A percentile compares a stretch with the other conserved stretches of the same genome.
These are phyloP conservation scores for Thielaviopsis punctulata DNA, from an alignment of 2,329 filamentous ascomycete genomes.

Conservation along the genomic window DNA sequence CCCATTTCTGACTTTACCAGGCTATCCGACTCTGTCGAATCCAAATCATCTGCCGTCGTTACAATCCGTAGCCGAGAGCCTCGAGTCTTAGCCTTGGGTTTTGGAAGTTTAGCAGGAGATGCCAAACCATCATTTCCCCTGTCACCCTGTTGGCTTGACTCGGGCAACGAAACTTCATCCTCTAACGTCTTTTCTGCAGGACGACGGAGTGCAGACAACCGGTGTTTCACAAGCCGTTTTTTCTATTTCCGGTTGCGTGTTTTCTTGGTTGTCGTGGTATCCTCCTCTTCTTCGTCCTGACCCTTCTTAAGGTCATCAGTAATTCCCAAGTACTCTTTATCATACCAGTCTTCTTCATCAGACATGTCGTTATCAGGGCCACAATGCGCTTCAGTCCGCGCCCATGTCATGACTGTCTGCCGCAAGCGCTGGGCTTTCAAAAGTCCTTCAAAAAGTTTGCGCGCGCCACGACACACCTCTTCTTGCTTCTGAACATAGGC, in stretches of 20 bases:
- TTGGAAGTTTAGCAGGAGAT: not conserved
- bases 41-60: not conserved
- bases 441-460: slow-evolving; percentile 51
- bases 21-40: not conserved
- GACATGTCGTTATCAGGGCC: slow-evolving; percentile 56
- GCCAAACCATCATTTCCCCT: not conserved
- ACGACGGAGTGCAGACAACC: not conserved
- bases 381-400: slow-evolving; percentile 60
- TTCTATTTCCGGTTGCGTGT: slow-evolving; percentile 36
- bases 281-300: slow-evolving; percentile 68
- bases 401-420: slow-evolving; percentile 54
- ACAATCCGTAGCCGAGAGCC: not conserved
- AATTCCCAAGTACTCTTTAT: slow-evolving; percentile 62
- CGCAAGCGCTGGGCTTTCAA: slow-evolving; percentile 56
- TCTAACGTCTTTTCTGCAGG: not conserved
- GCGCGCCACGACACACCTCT: slow-evolving; percentile 56
- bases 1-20: too few species aligned
- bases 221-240: slow-evolving; percentile 1
- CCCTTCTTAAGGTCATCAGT: slow-evolving; percentile 64
- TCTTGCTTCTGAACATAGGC: slow-evolving; percentile 76
- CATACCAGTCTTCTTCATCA: slow-evolving; percentile 81
- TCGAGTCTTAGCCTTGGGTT: not conserved
- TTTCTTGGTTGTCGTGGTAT: slow-evolving; percentile 43
- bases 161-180: not conserved
- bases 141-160: not conserved